Base-by-base conservation (phyloP, 768 basidiomycete genomes). In the Naganishia onofrii region DNA sequence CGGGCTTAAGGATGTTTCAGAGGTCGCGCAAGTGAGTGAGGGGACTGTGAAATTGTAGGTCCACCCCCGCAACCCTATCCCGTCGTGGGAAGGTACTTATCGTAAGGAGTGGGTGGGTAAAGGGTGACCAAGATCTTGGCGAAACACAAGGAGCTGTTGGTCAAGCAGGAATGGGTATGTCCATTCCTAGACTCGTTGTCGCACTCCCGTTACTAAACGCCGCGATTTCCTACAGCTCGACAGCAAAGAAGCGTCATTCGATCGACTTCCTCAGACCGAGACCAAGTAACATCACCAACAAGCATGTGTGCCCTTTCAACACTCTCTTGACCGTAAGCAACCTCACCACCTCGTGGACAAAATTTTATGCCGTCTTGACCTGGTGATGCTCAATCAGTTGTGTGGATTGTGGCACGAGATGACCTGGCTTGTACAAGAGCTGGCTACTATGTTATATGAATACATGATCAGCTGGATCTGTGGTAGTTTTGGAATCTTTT, bases 21-120 rank as follows among this genome's bases (percentile, higher is more conserved):
- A 85, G 19, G 92, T 97, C 13, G 94, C 92, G 3, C 93, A 93
- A 12, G 93, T 97, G 23, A 93, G 92, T 78, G 95, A 98, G 79
- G 89, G 91, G 63, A 98, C 96, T 60, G 93, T 97, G 79, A 91
- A 91, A 82, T 82, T 93, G 78, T 79, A 70, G 70, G 79, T 73
- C 9, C 26, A n/a, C 57, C 34, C 29, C 29, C 13, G 1, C 21
- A 4, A 15, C 57, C 7, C 9, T 31, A 2, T 58, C 10, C 32
- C 9, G 8, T 36, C 15, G 9, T n/a, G 7, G 9, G 15, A 42
- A 15, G 5, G 42, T 58, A n/a, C 19, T 38, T 17, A 36, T 34
- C 34, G 57, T 34, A 23, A 23, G 1, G n/a, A 23, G 19, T 4
- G 3, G n/a, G 12, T 12, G 34, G 34, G 34, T 12, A 12, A 17